A percentile compares a stretch with the other conserved stretches of the same genome.
Evolutionary conservation across 2,329 filamentous ascomycete species (phyloP).

Genomic region (Cytospora chrysosperma): DNA sequence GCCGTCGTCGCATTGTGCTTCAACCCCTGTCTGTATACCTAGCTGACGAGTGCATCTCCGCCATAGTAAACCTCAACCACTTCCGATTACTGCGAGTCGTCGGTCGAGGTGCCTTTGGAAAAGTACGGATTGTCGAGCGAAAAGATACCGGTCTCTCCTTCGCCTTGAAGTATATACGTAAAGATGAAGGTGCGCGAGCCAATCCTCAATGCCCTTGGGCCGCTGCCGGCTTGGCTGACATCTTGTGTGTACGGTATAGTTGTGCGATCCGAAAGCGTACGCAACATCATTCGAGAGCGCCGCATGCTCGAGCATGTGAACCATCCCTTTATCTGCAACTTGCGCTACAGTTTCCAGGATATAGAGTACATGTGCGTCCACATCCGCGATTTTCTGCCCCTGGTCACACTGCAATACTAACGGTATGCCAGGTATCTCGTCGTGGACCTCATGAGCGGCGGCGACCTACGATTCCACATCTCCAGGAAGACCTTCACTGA

Average conservation of each 20-base stretch:
- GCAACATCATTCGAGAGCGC: constrained; percentile 95
- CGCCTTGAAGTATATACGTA: constrained; percentile 95
- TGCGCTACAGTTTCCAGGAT: constrained; percentile 98
- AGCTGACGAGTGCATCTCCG: constrained; percentile 21
- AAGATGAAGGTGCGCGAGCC: constrained; percentile 79
- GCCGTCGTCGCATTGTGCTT: constrained; percentile 6
- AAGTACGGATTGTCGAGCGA: constrained; percentile 96
- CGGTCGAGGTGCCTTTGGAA: constrained; percentile 96
- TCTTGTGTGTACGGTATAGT: constrained; percentile 53
- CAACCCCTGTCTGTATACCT: constrained; percentile 23
- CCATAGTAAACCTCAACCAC: constrained; percentile 89
- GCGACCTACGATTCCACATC: constrained; percentile 95
- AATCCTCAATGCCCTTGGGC: neutral
- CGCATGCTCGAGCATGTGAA: constrained; percentile 98
- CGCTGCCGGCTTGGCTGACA: constrained; percentile 5
- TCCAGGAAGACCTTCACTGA: constrained; percentile 97
- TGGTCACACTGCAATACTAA: constrained; percentile 14
- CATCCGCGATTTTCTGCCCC: neutral
- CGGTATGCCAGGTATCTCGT: constrained; percentile 75
- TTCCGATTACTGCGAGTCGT: constrained; percentile 94
- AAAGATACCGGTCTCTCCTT: constrained; percentile 95
- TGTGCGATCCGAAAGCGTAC: constrained; percentile 93
- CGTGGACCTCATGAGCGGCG: constrained; percentile 96
- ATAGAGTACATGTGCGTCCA: constrained; percentile 89
- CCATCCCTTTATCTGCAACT: constrained; percentile 95